Percentiles rank a stretch among this genome's conserved stretches.
phyloP scores from a whole-genome alignment of 2,329 filamentous ascomycete genomes.

The Colletotrichum destructivum region DNA sequence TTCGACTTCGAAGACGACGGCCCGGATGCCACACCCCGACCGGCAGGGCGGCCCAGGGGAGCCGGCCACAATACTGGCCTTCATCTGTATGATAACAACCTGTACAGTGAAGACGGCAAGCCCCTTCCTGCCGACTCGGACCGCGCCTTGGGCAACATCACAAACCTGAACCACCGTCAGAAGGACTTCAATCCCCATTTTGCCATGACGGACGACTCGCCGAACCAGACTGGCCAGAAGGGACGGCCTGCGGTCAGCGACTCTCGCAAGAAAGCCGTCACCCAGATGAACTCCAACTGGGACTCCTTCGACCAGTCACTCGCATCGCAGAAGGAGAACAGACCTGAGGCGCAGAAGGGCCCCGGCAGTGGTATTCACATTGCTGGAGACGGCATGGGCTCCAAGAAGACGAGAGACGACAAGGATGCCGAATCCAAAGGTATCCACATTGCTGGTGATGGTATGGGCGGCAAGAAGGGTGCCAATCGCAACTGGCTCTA shows the following conservation, averaged over 20 bases:
- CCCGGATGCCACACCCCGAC: constrained; percentile 65
- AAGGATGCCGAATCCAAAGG: constrained; percentile 51
- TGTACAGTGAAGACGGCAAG: constrained; percentile 74
- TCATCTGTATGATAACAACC: constrained; percentile 82
- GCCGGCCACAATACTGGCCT: constrained; percentile 77
- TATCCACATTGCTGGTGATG: constrained; percentile 71
- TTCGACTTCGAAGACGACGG: constrained; percentile 88
- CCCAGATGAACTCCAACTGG: constrained; percentile 81
- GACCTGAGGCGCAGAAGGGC: constrained; percentile 44
- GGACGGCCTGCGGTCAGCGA: constrained; percentile 63
- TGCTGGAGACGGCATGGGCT: constrained; percentile 78
- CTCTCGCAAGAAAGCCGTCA: constrained; percentile 78
- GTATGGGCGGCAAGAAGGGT: constrained; percentile 75
- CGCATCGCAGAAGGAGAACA: constrained; percentile 67
- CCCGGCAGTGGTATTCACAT: constrained; percentile 56
- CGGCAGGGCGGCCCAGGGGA: constrained; percentile 64
- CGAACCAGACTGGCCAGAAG: constrained; percentile 59
- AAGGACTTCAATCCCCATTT: constrained; percentile 88
- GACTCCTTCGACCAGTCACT: constrained; percentile 69
- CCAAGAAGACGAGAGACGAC: constrained; percentile 60
- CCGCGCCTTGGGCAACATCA: constrained; percentile 74
- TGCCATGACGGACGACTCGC: constrained; percentile 79
- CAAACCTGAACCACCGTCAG: constrained; percentile 79
- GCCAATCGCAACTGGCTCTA: constrained; percentile 72
- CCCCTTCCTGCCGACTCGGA: constrained; percentile 53